Evolutionary conservation across 1,284 basidiomycete genomes (phyloP), one percentile per base, ranked within the genome.

Genomic region (Ceratobasidium sp.): DNA sequence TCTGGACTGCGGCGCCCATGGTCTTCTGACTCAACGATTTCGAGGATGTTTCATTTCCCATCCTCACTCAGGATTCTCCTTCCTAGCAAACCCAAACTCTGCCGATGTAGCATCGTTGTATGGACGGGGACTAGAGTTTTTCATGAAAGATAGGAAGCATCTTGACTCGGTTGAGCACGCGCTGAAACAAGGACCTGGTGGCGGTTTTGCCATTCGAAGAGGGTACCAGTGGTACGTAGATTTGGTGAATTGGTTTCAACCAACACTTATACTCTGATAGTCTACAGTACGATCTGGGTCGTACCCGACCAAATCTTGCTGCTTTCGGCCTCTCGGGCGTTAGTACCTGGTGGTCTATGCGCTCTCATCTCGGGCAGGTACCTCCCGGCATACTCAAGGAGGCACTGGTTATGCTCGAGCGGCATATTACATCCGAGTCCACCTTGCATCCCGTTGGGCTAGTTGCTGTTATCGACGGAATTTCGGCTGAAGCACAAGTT

Each of bases 341-440:
- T 4, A 74, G 70, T 42, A 64, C 70, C 5, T 74, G 70, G 70
- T 74, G 70, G 70, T 20, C 57, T 10, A 64, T 74, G 70, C 70
- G 70, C 2, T 42, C 26, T 15, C 70, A 74, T 33, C 15, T 20
- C 9, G 70, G 70, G 26, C 70, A 74, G 28, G 42, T 59, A 23
- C 42, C 70, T 52, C 70, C 70, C 0, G 70, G 70, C 9, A 56
- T 74, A 20, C 59, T 74, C 17, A 28, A 57, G 33, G 70, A 74
- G 15, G 70, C 70, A 15, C 70, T 74, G 2, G 26, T 20, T 46
- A 62, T 74, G 68, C 56, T 74, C n/a, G 40, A 64, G 5, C 57
- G 59, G 13, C 70, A 74, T 44, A 57, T 59, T 12, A 20, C 48
- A 26, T 57, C 44, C 59, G 70, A 74, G 48, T 46, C 40, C 17